A percentile compares a stretch with the other conserved stretches of the same genome.
These are phyloP conservation scores for Gonium pectorale DNA, from an alignment of 139 green algal species.

Conservation along the genomic window DNA sequence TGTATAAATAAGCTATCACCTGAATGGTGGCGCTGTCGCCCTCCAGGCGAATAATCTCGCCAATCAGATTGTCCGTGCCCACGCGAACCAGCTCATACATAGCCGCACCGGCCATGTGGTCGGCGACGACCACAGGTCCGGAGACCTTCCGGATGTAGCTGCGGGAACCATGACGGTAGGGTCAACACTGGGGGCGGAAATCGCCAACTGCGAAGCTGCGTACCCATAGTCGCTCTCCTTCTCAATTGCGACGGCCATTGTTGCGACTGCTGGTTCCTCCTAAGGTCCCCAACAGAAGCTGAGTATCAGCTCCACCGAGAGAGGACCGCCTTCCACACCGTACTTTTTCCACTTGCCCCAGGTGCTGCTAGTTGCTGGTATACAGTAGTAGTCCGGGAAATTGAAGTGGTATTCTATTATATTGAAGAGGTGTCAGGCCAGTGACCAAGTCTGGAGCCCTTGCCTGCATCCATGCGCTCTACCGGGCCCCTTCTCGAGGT, in stretches of 20 bases:
- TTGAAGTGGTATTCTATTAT: too few species aligned
- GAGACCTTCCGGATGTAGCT: slow-evolving; percentile 94
- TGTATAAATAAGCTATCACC: slow-evolving; percentile 67
- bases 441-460: too few species aligned
- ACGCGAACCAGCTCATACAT: slow-evolving; percentile 99
- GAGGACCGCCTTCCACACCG: too few species aligned
- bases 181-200: slow-evolving; percentile 24
- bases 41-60: slow-evolving; percentile 99
- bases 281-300: too few species aligned
- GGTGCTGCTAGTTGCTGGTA: too few species aligned
- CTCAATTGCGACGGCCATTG: slow-evolving; percentile 17
- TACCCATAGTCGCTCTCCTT: slow-evolving; percentile 62
- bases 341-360: too few species aligned
- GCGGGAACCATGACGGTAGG: neutral
- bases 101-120: slow-evolving; percentile 91
- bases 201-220: neutral
- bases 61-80: slow-evolving; percentile 94
- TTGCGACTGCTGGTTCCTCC: too few species aligned
- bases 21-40: slow-evolving; percentile 97
- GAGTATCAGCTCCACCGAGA: too few species aligned
- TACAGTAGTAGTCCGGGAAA: too few species aligned
- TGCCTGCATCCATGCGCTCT: too few species aligned
- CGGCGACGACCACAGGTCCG: slow-evolving; percentile 95
- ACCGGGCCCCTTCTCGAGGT: too few species aligned
- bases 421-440: too few species aligned